Percentiles rank a stretch among this genome's conserved stretches.
phyloP scores from a whole-genome alignment of 2,329 filamentous ascomycete genomes.

The Pseudogymnoascus sp. region DNA sequence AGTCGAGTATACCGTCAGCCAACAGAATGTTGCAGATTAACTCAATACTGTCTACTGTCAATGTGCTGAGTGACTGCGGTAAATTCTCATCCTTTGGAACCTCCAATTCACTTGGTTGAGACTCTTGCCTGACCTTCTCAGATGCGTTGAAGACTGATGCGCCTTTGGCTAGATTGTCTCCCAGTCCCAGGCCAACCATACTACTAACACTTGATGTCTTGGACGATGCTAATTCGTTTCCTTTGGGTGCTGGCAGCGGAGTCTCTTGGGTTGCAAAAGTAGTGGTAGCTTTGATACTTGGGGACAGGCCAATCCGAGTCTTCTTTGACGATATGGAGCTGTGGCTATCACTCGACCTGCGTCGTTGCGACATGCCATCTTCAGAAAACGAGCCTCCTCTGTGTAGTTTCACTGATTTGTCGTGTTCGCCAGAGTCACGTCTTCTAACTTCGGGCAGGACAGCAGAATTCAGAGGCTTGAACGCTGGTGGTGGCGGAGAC shows the following conservation, averaged over 20 bases:
- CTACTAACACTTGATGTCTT: background rate
- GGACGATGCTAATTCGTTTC: background rate
- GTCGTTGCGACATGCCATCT: background rate
- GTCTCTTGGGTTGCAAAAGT: background rate
- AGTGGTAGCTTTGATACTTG: background rate
- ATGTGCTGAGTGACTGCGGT: background rate
- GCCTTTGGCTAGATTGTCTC: background rate
- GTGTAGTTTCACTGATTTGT: background rate
- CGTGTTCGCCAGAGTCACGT: background rate
- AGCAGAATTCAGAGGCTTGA: background rate
- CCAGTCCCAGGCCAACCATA: background rate
- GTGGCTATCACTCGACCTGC: background rate
- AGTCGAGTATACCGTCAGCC: background rate
- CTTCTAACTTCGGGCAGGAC: background rate
- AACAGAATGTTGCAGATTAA: background rate
- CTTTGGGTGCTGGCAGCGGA: background rate
- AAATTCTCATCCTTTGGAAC: background rate
- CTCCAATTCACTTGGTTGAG: background rate
- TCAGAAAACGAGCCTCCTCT: slow-evolving; percentile 3
- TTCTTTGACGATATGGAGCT: background rate
- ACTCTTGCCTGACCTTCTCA: background rate
- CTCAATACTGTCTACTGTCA: background rate
- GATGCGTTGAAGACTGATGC: background rate
- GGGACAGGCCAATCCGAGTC: background rate
- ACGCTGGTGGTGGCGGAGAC: background rate